Evolutionary conservation across 768 basidiomycete species (phyloP), one percentile per base, ranked within the genome.

Genomic region (Lactifluus hygrophoroides): DNA sequence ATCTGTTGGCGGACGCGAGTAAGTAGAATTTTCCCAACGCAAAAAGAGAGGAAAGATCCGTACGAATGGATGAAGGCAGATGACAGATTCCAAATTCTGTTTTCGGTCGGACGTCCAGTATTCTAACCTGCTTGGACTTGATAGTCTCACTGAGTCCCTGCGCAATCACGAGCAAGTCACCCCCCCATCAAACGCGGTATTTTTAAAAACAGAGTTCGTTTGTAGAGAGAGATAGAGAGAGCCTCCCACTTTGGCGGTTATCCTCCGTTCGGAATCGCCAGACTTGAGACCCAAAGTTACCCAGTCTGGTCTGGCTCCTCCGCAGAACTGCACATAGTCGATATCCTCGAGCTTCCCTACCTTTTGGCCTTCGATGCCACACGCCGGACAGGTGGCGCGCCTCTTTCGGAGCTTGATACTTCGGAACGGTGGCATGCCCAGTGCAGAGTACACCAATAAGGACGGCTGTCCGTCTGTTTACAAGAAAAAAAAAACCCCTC

Each of bases 291-390:
- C 90, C 49, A 71, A 71, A 10, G 68, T 67, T 59, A 82, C 77
- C 83, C 84, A 89, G 67, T 89, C 81, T 1, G 87, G 84, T 21
- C 73, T 70, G 11, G 75, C 72, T 3, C 88, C 87, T 11, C 92
- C 90, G 64, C 94, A 96, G 67, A 94, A 93, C 56, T 86, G 80
- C 28, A 93, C 80, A 69, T 96, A 96, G 64, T 93, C 91, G 8
- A 76, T 79, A 16, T 78, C 74, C 5, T 77, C 75, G 21, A 89
- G 80, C 46, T 71, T 63, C 16, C 75, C 77, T 7, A 76, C 54
- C 25, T 65, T 75, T 62, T 76, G 66, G 14, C 71, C 76, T n/a
- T 75, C 73, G 3, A 61, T 66, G 5, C 87, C 88, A 68, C 95
- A 99, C 0, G 88, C 84, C 7, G 79, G 71, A 71, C 95, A 99